Conservation (phyloP, 768 basidiomycete genomes). For the Lenzites betulinus region DNA sequence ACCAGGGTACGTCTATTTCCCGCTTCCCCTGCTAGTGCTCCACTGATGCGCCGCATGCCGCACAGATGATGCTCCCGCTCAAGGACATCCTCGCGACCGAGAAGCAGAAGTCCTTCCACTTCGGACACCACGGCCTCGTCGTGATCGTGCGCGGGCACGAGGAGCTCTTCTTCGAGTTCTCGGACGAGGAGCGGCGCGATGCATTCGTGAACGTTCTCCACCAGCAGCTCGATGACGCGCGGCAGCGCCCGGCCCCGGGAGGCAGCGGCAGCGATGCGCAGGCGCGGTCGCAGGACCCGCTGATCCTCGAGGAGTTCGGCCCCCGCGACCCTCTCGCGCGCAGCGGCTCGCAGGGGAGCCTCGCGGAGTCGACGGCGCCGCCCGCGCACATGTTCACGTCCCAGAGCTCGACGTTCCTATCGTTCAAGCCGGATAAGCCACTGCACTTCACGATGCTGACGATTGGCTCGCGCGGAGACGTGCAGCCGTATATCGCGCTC, state of each 20-base stretch:
- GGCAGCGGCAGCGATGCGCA: constrained; percentile 46
- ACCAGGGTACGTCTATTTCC: constrained; percentile 63
- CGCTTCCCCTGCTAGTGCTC: no score
- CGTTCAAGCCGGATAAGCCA: constrained; percentile 87
- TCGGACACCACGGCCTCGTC: constrained; percentile 87
- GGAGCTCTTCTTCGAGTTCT: constrained; percentile 96
- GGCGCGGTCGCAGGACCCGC: constrained; percentile 68
- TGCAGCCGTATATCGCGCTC: constrained; percentile 96
- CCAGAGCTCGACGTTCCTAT: constrained; percentile 93
- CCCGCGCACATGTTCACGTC: constrained; percentile 97
- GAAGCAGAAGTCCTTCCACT: constrained; percentile 83
- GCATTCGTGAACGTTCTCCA: constrained; percentile 77
- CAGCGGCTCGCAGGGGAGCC: constrained; percentile 45
- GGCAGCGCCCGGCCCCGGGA: constrained; percentile 47
- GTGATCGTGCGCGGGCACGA: constrained; percentile 95
- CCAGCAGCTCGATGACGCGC: constrained; percentile 75
- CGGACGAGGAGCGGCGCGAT: constrained; percentile 74
- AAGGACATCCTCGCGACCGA: constrained; percentile 85
- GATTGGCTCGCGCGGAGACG: constrained; percentile 95
- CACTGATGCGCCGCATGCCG: background rate
- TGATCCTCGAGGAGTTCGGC: constrained; percentile 86
- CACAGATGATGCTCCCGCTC: constrained; percentile 92
- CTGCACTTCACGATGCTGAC: constrained; percentile 93
- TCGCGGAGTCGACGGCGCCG: constrained; percentile 62
- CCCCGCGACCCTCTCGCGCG: constrained; percentile 41